Evolutionary conservation across 2,329 filamentous ascomycete species (phyloP).

Genomic region (Chaetomium globosum): DNA sequence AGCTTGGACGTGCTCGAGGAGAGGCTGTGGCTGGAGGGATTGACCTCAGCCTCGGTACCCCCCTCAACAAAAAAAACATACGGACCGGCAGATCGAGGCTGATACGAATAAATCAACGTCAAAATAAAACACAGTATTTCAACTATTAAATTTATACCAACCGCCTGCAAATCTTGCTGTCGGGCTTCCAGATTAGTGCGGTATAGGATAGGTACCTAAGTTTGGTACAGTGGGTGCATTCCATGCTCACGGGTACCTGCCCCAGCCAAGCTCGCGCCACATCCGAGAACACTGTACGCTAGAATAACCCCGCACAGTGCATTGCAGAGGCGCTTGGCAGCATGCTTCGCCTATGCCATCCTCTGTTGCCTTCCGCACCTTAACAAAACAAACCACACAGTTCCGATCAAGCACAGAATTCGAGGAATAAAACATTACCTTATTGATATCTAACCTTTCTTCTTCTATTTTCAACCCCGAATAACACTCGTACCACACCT

Average conservation of each 20-base stretch:
- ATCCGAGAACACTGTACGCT: too few species aligned
- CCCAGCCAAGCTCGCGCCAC: slow-evolving; percentile 4
- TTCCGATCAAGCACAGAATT: not conserved
- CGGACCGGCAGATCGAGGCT: too few species aligned
- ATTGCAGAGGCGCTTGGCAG: not conserved
- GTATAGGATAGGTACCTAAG: too few species aligned
- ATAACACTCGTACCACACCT: not conserved
- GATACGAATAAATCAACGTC: too few species aligned
- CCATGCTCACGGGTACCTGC: not conserved
- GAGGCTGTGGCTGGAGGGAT: slow-evolving; percentile 13
- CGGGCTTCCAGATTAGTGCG: too few species aligned
- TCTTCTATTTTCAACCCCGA: not conserved
- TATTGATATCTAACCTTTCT: not conserved
- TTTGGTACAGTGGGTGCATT: too few species aligned
- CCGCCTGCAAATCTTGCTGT: too few species aligned
- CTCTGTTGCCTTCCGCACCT: not conserved
- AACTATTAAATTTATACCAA: too few species aligned
- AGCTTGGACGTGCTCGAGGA: slow-evolving; percentile 27
- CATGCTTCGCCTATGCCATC: slow-evolving; percentile 10
- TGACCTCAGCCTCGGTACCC: too few species aligned
- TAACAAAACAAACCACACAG: not conserved
- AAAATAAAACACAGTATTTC: too few species aligned
- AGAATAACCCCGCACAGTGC: slow-evolving; percentile 8
- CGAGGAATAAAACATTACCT: not conserved
- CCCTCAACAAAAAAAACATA: too few species aligned